Conservation (phyloP, 305 asterid species). For the Fraxinus nigra region DNA sequence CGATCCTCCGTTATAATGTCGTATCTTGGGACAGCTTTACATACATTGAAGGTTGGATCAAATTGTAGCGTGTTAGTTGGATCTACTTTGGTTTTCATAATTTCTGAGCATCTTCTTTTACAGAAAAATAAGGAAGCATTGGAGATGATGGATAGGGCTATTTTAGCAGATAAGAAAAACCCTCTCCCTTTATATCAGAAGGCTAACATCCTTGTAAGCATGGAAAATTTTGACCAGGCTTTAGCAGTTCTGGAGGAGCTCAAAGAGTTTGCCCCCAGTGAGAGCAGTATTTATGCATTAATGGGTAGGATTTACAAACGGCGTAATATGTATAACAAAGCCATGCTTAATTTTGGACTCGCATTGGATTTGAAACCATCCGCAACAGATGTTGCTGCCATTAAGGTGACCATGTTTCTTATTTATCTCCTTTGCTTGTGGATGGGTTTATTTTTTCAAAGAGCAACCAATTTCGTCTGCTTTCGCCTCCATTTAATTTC, state of each 20-base stretch:
- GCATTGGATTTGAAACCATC: slow-evolving; percentile 96
- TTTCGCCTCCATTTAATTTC: slow-evolving; percentile 12
- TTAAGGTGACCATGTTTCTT: slow-evolving; percentile 52
- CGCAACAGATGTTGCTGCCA: slow-evolving; percentile 89
- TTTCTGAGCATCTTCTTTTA: slow-evolving; percentile 6
- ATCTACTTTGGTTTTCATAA: slow-evolving; percentile 2
- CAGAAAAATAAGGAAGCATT: slow-evolving; percentile 82
- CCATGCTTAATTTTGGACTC: slow-evolving; percentile 92
- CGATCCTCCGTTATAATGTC: slow-evolving; percentile 92
- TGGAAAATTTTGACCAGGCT: slow-evolving; percentile 80
- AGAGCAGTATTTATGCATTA: slow-evolving; percentile 87
- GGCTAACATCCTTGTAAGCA: slow-evolving; percentile 85
- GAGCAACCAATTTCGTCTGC: not conserved
- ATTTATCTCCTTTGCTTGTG: not conserved
- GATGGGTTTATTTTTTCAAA: not conserved
- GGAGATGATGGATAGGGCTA: slow-evolving; percentile 85
- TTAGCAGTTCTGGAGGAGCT: slow-evolving; percentile 91
- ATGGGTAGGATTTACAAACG: slow-evolving; percentile 93
- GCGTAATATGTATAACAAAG: slow-evolving; percentile 61
- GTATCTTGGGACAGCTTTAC: slow-evolving; percentile 85
- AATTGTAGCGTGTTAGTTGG: slow-evolving; percentile 6
- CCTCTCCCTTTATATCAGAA: slow-evolving; percentile 96
- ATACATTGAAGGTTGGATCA: slow-evolving; percentile 66
- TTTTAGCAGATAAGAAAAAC: slow-evolving; percentile 86
- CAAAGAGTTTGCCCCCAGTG: slow-evolving; percentile 84